Evolutionary conservation across 805 yeast species (phyloP).

Genomic region (Barnettozyma wickerhamii): DNA sequence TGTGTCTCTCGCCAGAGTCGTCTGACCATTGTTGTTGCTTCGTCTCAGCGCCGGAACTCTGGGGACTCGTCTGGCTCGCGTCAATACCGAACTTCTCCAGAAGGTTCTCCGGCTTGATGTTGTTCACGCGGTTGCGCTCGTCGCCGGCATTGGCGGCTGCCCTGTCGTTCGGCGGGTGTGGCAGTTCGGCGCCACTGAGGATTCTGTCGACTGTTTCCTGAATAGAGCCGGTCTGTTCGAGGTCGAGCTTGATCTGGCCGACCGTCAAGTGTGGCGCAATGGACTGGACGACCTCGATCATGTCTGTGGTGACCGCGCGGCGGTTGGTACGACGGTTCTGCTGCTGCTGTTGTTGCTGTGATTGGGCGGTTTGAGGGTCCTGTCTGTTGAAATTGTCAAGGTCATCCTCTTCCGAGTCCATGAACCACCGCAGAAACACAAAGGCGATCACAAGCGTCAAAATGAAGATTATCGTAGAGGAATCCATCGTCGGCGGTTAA

Average conservation of each 20-base stretch:
- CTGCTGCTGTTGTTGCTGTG: slow-evolving; percentile 2
- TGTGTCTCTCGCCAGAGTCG: slow-evolving; percentile 39
- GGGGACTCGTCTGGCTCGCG: slow-evolving; percentile 1
- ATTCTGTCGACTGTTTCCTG: slow-evolving; percentile 74
- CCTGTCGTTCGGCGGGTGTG: slow-evolving; percentile 44
- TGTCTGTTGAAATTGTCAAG: background rate
- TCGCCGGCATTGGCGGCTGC: slow-evolving; percentile 16
- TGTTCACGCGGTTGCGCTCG: slow-evolving; percentile 18
- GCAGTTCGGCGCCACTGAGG: slow-evolving; percentile 56
- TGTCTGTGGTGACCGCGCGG: slow-evolving; percentile 55
- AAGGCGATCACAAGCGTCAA: slow-evolving; percentile 48
- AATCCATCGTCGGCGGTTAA: slow-evolving; percentile 42
- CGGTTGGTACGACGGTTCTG: slow-evolving; percentile 18
- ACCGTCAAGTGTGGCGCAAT: slow-evolving; percentile 70
- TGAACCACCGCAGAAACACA: slow-evolving; percentile 60
- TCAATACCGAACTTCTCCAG: slow-evolving; percentile 42
- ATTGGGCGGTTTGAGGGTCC: background rate
- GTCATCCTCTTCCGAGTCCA: slow-evolving; percentile 45
- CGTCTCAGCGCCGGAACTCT: slow-evolving; percentile 13
- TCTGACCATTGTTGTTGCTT: slow-evolving; percentile 41
- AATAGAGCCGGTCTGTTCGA: slow-evolving; percentile 74
- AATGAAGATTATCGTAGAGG: slow-evolving; percentile 49
- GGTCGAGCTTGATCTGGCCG: slow-evolving; percentile 69
- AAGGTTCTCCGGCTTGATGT: slow-evolving; percentile 27
- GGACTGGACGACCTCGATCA: slow-evolving; percentile 83